phyloP scores from a whole-genome alignment of 2,329 filamentous ascomycete species.

The Colletotrichum acutatum region DNA sequence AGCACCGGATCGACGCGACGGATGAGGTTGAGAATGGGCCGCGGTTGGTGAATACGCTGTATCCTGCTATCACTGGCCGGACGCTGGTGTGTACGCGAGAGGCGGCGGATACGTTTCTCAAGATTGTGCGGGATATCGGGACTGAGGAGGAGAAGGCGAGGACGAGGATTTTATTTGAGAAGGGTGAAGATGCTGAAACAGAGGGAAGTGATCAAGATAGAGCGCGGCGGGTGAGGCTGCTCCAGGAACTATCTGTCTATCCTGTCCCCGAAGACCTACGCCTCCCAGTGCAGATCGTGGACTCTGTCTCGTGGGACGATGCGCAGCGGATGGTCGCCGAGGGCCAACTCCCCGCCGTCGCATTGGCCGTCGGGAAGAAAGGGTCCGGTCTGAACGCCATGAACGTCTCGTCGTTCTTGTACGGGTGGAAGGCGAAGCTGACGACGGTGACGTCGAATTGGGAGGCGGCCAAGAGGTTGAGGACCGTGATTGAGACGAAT shows the following conservation, averaged over 20 bases:
- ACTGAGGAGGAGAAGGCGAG: slow-evolving; percentile 50
- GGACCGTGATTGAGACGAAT: slow-evolving; percentile 31
- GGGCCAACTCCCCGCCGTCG: slow-evolving; percentile 46
- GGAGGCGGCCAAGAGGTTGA: slow-evolving; percentile 42
- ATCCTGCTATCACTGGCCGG: slow-evolving; percentile 47
- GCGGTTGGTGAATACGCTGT: slow-evolving; percentile 40
- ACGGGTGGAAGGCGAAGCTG: slow-evolving; percentile 49
- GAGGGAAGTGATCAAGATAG: slow-evolving; percentile 21
- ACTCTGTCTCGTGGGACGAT: slow-evolving; percentile 41
- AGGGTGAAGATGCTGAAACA: slow-evolving; percentile 18
- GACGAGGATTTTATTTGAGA: slow-evolving; percentile 44
- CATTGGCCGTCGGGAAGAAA: slow-evolving; percentile 45
- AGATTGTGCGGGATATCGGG: slow-evolving; percentile 49
- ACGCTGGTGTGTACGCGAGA: slow-evolving; percentile 51
- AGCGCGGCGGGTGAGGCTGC: slow-evolving; percentile 38
- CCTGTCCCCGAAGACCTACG: slow-evolving; percentile 45
- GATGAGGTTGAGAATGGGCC: slow-evolving; percentile 39
- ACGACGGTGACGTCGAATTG: slow-evolving; percentile 54
- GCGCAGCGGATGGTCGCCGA: slow-evolving; percentile 42
- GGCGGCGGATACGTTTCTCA: slow-evolving; percentile 51
- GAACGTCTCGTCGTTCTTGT: slow-evolving; percentile 52
- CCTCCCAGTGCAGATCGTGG: slow-evolving; percentile 47
- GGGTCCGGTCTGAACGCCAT: slow-evolving; percentile 48
- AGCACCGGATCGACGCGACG: slow-evolving; percentile 49
- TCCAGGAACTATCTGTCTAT: slow-evolving; percentile 47